These are phyloP conservation scores for Pachyrhizus erosus DNA, from an alignment of 306 rosid species.

Conservation along the genomic window DNA sequence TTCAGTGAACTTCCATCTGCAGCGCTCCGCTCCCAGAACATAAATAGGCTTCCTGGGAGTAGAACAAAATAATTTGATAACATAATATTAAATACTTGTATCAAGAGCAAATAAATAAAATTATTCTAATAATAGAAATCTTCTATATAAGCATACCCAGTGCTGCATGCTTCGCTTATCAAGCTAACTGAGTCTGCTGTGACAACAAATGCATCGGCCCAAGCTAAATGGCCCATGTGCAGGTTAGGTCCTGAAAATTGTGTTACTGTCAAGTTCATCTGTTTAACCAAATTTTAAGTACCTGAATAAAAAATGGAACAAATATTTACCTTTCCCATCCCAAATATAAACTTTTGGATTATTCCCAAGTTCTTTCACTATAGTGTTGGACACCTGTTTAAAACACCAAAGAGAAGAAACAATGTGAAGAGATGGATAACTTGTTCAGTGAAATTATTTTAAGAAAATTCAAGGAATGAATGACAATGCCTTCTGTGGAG, in stretches of 20 bases:
- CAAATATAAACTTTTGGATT: slow-evolving; percentile 87
- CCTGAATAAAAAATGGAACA: slow-evolving; percentile 24
- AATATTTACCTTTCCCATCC: slow-evolving; percentile 75
- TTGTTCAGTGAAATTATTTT: background rate
- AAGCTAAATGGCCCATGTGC: slow-evolving; percentile 91
- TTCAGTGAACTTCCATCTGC: slow-evolving; percentile 89
- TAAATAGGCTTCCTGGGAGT: slow-evolving; percentile 86
- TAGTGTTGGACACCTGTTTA: slow-evolving; percentile 66
- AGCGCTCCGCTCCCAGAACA: slow-evolving; percentile 75
- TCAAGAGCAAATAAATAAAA: slow-evolving; percentile 24
- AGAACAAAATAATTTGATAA: slow-evolving; percentile 29
- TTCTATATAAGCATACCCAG: slow-evolving; percentile 72
- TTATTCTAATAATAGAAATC: slow-evolving; percentile 11
- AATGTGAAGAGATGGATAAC: slow-evolving; percentile 9
- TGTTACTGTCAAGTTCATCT: slow-evolving; percentile 9
- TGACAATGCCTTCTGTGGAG: slow-evolving; percentile 77
- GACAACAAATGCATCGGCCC: slow-evolving; percentile 93
- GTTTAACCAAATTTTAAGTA: slow-evolving; percentile 17
- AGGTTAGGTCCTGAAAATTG: slow-evolving; percentile 74
- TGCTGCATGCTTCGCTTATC: slow-evolving; percentile 97
- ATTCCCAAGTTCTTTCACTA: slow-evolving; percentile 75
- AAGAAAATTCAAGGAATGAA: background rate
- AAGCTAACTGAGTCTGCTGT: slow-evolving; percentile 94
- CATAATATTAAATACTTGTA: background rate
- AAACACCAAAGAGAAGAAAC: slow-evolving; percentile 34